Conservation (phyloP, 2,329 filamentous ascomycete genomes). For the Claviceps quebecensis region DNA sequence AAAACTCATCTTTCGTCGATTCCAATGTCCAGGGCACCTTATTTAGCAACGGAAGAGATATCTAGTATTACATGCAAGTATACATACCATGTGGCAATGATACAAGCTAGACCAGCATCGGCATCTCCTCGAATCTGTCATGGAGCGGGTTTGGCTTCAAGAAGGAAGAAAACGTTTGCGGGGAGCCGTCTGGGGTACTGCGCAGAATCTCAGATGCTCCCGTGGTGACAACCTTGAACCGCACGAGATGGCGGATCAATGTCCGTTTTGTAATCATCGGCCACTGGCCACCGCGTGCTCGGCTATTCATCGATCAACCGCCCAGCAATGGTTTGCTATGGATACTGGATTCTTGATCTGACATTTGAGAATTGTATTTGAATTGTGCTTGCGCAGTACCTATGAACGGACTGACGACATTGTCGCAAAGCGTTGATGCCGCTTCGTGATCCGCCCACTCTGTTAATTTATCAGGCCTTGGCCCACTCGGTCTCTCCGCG, state of each 20-base stretch:
- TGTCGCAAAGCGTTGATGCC: background rate
- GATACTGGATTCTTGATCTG: background rate
- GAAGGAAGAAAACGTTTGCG: conserved; percentile 2
- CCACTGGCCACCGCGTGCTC: background rate
- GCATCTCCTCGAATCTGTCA: background rate
- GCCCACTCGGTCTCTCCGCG: background rate
- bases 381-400: background rate
- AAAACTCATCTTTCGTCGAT: background rate
- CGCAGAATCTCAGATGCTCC: background rate
- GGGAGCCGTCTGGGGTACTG: conserved; percentile 5
- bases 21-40: background rate
- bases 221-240: background rate
- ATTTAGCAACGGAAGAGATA: background rate
- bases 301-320: background rate
- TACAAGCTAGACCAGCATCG: background rate
- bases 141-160: background rate
- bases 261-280: background rate
- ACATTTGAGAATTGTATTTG: background rate
- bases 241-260: background rate
- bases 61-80: background rate
- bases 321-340: background rate
- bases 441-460: background rate
- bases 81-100: no score
- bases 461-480: background rate
- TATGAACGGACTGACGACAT: background rate